These are phyloP conservation scores for Fusarium chuoi DNA, from an alignment of 2,329 filamentous ascomycete genomes.

Conservation along the genomic window DNA sequence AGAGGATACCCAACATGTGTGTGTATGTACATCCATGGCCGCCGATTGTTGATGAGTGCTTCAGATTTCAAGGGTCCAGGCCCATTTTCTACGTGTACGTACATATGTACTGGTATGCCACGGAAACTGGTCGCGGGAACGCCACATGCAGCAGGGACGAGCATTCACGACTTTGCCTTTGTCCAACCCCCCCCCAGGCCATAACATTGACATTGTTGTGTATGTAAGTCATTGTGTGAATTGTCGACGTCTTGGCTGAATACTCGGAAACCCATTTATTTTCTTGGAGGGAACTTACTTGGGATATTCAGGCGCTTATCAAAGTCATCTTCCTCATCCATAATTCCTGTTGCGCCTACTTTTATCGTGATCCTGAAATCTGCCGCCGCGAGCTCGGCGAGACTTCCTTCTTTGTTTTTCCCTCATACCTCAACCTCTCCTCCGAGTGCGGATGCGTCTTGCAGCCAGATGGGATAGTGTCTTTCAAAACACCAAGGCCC, in stretches of 20 bases:
- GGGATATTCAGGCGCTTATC: neutral
- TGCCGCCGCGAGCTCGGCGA: constrained; percentile 24
- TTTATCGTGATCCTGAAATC: constrained; percentile 5
- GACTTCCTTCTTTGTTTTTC: constrained; percentile 23
- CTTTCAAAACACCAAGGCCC: constrained; percentile 6
- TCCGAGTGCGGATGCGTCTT: constrained; percentile 33
- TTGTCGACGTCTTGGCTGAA: neutral
- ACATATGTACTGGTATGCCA: no score
- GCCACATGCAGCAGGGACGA: neutral
- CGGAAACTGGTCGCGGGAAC: neutral
- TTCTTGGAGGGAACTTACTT: neutral
- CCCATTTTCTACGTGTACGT: constrained; percentile 13
- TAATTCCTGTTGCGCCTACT: neutral
- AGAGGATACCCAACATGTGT: neutral
- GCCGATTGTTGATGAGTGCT: constrained; percentile 16
- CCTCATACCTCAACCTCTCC: constrained; percentile 18
- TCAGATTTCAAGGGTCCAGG: constrained; percentile 33
- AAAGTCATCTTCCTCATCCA: neutral
- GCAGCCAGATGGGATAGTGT: constrained; percentile 5
- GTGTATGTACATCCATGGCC: constrained; percentile 3
- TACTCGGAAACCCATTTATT: neutral
- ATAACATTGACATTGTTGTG: neutral
- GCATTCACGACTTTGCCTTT: neutral
- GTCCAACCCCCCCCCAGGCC: neutral
- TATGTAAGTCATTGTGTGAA: neutral